Evolutionary conservation across 1,139 yeast species (phyloP).

Genomic region (Taphrina communis): DNA sequence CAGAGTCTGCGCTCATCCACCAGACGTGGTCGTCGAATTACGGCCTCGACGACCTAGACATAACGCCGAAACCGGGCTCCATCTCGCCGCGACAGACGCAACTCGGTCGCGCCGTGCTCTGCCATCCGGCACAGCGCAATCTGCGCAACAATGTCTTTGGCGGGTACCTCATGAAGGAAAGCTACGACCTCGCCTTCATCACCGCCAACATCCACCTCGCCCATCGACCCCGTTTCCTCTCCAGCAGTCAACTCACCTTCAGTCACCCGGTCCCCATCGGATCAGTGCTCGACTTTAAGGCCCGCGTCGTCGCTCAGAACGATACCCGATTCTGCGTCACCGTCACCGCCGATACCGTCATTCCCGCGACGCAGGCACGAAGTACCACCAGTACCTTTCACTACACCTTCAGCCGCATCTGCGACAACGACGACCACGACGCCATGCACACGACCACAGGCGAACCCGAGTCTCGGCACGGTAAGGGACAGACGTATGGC

Average conservation of each 20-base stretch:
- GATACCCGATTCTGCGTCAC: constrained; percentile 31
- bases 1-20: constrained; percentile 30
- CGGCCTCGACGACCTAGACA: constrained; percentile 31
- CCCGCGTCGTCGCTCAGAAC: constrained; percentile 33
- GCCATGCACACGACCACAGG: no score
- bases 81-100: constrained; percentile 36
- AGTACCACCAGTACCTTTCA: constrained; percentile 37
- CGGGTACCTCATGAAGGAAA: constrained; percentile 35
- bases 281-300: constrained; percentile 33
- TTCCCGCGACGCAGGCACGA: constrained; percentile 17
- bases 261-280: constrained; percentile 41
- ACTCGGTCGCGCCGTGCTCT: constrained; percentile 29
- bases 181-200: constrained; percentile 36
- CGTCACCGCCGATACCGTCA: constrained; percentile 37
- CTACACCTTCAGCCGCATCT: constrained; percentile 29
- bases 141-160: constrained; percentile 37
- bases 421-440: neutral
- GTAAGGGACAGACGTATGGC: constrained; percentile 3
- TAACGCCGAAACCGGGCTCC: constrained; percentile 21
- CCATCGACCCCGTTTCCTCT: constrained; percentile 37
- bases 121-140: constrained; percentile 39
- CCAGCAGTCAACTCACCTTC: constrained; percentile 34
- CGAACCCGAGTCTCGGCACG: neutral
- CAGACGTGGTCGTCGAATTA: constrained; percentile 32
- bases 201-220: constrained; percentile 36